Percentiles rank a stretch among this genome's conserved stretches.
Conservation (phyloP, 768 basidiomycete species). For the Amanita pseudoporphyria region DNA sequence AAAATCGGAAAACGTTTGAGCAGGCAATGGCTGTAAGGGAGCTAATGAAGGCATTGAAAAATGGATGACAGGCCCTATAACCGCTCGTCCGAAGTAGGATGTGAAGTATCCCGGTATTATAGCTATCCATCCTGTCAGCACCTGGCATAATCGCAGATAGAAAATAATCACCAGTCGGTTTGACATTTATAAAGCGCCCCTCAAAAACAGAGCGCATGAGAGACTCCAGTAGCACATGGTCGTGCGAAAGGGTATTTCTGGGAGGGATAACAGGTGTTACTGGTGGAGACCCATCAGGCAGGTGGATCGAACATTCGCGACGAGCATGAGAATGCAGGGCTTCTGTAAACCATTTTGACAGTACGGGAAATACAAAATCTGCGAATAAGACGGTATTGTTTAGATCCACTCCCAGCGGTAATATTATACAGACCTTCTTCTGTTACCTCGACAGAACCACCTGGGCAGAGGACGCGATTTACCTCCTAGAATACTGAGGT, state of each 20-base stretch:
- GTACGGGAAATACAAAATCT: slow-evolving; percentile 71
- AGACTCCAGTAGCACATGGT: slow-evolving; percentile 62
- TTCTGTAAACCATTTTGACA: slow-evolving; percentile 72
- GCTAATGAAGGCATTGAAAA: slow-evolving; percentile 66
- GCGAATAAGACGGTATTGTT: too few relatives aligned
- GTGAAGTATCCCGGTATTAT: slow-evolving; percentile 62
- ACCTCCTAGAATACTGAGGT: slow-evolving; percentile 43
- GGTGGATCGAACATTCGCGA: slow-evolving; percentile 37
- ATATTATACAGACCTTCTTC: slow-evolving; percentile 52
- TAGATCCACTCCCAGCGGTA: background rate
- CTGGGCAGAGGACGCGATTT: slow-evolving; percentile 57
- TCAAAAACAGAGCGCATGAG: slow-evolving; percentile 60
- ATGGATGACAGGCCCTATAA: slow-evolving; percentile 46
- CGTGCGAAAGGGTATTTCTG: slow-evolving; percentile 33
- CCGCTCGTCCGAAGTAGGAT: slow-evolving; percentile 60
- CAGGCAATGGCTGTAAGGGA: slow-evolving; percentile 47
- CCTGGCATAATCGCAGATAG: slow-evolving; percentile 4
- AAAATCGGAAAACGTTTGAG: slow-evolving; percentile 29
- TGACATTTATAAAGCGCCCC: slow-evolving; percentile 61
- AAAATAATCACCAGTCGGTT: slow-evolving; percentile 46
- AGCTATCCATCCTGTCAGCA: slow-evolving; percentile 26
- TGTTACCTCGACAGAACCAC: slow-evolving; percentile 60
- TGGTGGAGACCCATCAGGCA: slow-evolving; percentile 34
- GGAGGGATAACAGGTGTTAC: slow-evolving; percentile 18
- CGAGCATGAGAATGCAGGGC: slow-evolving; percentile 48